phyloP scores from a whole-genome alignment of 2,329 filamentous ascomycete genomes.

The Penicillium expansum region DNA sequence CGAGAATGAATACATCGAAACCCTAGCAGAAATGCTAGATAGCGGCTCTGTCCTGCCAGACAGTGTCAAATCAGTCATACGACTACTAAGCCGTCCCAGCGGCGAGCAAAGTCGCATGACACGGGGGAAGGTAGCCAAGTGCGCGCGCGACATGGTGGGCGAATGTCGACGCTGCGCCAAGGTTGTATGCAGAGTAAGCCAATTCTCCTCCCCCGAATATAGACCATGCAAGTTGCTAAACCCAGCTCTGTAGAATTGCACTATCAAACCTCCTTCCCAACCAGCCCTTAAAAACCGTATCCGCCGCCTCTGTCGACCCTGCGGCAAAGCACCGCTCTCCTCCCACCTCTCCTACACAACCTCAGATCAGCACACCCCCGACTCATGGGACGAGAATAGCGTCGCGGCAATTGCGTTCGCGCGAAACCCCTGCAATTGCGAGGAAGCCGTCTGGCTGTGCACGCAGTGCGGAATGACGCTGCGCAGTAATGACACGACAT shows the following conservation, averaged over 20 bases:
- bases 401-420: conserved; percentile 46
- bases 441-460: conserved; percentile 72
- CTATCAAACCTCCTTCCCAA: conserved; percentile 73
- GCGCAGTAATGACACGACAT: conserved; percentile 55
- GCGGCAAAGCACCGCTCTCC: conserved; percentile 66
- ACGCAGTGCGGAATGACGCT: conserved; percentile 76
- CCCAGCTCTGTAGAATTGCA: conserved; percentile 68
- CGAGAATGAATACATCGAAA: conserved; percentile 61
- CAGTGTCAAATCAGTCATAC: conserved; percentile 33
- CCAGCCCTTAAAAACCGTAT: conserved; percentile 69
- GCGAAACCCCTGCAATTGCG: conserved; percentile 58
- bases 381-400: not conserved
- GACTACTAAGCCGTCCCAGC: conserved; percentile 28
- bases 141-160: conserved; percentile 82
- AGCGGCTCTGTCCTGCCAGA: conserved; percentile 38
- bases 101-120: conserved; percentile 44
- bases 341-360: conserved; percentile 27
- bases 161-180: conserved; percentile 75
- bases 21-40: conserved; percentile 41
- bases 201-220: conserved; percentile 5
- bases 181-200: conserved; percentile 75
- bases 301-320: conserved; percentile 75
- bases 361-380: conserved; percentile 33
- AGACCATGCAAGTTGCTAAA: not conserved
- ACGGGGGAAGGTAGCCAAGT: conserved; percentile 69